Evolutionary conservation across 208 protist species (phyloP), one percentile per base, ranked within the genome.

Genomic region (Wallacemonas collosoma): DNA sequence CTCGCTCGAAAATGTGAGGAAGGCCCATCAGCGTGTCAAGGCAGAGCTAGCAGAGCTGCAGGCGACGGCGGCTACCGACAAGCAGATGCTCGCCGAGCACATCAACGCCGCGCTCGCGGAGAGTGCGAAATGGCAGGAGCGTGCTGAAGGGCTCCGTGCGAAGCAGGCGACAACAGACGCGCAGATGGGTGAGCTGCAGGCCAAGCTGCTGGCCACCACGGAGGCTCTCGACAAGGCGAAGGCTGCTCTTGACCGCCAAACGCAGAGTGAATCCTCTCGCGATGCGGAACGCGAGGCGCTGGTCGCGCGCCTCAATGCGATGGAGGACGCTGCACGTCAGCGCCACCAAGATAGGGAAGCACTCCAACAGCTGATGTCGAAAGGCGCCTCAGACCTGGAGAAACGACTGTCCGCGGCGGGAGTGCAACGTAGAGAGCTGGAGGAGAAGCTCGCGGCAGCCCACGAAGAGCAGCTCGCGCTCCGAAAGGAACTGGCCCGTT

Each of bases 391-490:
- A 1, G 60, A 75, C 3, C 58, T 68, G 14, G 61, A 68, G 5
- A 26, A 9, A n/a, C 71, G 47, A 2, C 71, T 79, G 45, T 72
- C 48, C 6, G 35, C 5, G 2, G 9, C 77, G 3, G 38, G 15
- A 3, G 4, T 12, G 5, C 64, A 79, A 35, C 44, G 61, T 14
- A 47, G 54, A 11, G n/a, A 1, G 47, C 45, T 80, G 26, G 44
- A 56, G 44, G 26, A 72, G 50, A 62, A 76, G 64, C 56, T 74
- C 3, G 64, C 64, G 8, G 66, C 38, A 8, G 71, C 68, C 12
- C 50, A 72, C 45, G 67, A 69, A 43, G 60, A 68, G 61, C 41
- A 61, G 68, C 44, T 65, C 11, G 72, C n/a, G 57, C 1, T 45
- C 3, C 7, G 48, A 3, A 56, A 9, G 36, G 71, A 70, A 61